phyloP scores from a whole-genome alignment of 148 eudicot genomes.

The Amaranthus palmeri region DNA sequence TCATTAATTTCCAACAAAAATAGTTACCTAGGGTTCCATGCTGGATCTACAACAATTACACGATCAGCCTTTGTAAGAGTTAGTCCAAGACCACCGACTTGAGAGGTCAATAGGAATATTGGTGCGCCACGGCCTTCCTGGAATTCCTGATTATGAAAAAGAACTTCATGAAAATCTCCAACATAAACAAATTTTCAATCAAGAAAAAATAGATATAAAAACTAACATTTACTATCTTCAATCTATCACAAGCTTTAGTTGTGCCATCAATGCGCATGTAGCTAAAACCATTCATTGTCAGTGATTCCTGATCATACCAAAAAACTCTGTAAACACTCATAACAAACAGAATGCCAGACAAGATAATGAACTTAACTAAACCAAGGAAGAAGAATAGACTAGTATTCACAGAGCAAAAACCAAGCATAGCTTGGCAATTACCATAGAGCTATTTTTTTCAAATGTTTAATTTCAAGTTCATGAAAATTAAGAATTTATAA shows the following conservation, averaged over 20 bases:
- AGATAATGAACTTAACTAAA: not conserved
- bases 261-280: conserved; percentile 93
- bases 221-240: conserved; percentile 82
- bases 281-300: conserved; percentile 47
- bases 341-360: not conserved
- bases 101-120: conserved; percentile 87
- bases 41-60: conserved; percentile 98
- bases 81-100: conserved; percentile 96
- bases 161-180: conserved; percentile 1
- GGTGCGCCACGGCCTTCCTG: conserved; percentile 92
- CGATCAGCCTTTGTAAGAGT: conserved; percentile 97
- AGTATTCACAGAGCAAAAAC: too few species aligned
- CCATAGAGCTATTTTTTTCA: not conserved
- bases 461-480: not conserved
- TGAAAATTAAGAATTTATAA: not conserved
- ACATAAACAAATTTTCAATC: not conserved
- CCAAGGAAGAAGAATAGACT: not conserved
- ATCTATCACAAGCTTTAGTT: conserved; percentile 75
- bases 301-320: conserved; percentile 50
- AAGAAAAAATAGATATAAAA: not conserved
- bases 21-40: conserved; percentile 93
- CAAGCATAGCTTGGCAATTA: too few species aligned
- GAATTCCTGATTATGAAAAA: conserved; percentile 54
- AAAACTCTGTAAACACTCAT: conserved; percentile 8
- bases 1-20: not conserved